These are phyloP conservation scores for Pseudevernia furfuracea DNA, from an alignment of 495 filamentous ascomycete species.

Conservation along the genomic window DNA sequence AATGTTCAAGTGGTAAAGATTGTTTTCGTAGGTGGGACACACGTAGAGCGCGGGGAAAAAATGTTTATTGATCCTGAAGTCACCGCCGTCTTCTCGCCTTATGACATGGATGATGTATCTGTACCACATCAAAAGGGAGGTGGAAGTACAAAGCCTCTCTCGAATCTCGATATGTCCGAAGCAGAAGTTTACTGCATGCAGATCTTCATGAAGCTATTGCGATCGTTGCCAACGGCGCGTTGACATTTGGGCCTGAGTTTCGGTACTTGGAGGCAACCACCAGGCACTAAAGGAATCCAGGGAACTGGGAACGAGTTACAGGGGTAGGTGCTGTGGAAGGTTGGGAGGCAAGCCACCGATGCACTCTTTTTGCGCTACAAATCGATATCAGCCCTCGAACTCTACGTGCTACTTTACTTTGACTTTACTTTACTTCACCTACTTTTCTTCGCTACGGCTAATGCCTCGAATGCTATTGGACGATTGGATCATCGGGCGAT, in stretches of 20 bases:
- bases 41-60: slow-evolving; percentile 3
- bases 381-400: background rate
- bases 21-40: background rate
- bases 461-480: background rate
- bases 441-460: background rate
- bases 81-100: background rate
- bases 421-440: background rate
- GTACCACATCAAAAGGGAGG: background rate
- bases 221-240: slow-evolving; percentile 1
- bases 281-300: background rate
- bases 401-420: background rate
- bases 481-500: background rate
- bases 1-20: background rate
- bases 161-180: background rate
- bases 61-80: slow-evolving; percentile 7
- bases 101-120: background rate
- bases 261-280: background rate
- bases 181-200: background rate
- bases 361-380: background rate
- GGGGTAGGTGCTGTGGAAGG: background rate
- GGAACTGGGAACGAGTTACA: background rate
- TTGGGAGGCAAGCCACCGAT: slow-evolving; percentile 1
- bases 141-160: background rate
- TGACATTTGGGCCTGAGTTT: background rate
- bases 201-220: slow-evolving; percentile 6